phyloP scores from a whole-genome alignment of 2,329 filamentous ascomycete genomes.

The Beauveria rudraprayagi region DNA sequence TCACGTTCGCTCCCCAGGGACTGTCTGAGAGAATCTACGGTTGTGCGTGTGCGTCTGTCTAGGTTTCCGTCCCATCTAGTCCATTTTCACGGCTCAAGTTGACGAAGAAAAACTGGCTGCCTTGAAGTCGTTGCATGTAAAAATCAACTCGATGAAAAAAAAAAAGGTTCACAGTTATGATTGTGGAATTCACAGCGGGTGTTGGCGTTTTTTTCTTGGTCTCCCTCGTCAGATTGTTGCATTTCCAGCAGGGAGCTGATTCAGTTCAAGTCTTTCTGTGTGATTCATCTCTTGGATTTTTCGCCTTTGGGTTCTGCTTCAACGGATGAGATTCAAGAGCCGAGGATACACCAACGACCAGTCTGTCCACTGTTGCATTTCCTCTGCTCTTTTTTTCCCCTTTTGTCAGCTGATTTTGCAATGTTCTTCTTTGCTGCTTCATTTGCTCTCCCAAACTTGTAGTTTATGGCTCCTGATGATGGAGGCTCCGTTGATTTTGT shows the following conservation, averaged over 20 bases:
- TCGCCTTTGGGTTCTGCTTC: constrained; percentile 30
- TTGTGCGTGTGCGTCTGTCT: not conserved
- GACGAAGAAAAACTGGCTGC: constrained; percentile 12
- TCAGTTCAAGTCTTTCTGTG: constrained; percentile 10
- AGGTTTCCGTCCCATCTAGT: not conserved
- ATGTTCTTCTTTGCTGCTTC: not conserved
- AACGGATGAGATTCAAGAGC: constrained; percentile 30
- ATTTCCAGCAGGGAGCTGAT: constrained; percentile 24
- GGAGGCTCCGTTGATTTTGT: not conserved
- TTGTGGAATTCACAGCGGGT: constrained; percentile 16
- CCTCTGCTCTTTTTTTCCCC: constrained; percentile 23
- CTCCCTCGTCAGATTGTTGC: constrained; percentile 43
- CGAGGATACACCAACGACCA: constrained; percentile 27
- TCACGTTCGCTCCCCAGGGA: constrained; percentile 54
- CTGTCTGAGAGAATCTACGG: constrained; percentile 37
- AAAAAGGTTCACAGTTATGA: constrained; percentile 17
- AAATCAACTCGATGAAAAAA: constrained; percentile 20
- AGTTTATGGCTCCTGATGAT: constrained; percentile 1
- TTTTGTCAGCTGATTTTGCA: constrained; percentile 6
- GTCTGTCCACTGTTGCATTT: constrained; percentile 15
- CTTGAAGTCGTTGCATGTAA: constrained; percentile 4
- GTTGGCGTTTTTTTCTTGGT: constrained; percentile 29
- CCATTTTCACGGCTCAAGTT: constrained; percentile 16
- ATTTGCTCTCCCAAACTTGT: not conserved
- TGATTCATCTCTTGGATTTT: constrained; percentile 30